These are phyloP conservation scores for Eremomyces bilateralis DNA, from an alignment of 495 filamentous ascomycete genomes.

Conservation along the genomic window DNA sequence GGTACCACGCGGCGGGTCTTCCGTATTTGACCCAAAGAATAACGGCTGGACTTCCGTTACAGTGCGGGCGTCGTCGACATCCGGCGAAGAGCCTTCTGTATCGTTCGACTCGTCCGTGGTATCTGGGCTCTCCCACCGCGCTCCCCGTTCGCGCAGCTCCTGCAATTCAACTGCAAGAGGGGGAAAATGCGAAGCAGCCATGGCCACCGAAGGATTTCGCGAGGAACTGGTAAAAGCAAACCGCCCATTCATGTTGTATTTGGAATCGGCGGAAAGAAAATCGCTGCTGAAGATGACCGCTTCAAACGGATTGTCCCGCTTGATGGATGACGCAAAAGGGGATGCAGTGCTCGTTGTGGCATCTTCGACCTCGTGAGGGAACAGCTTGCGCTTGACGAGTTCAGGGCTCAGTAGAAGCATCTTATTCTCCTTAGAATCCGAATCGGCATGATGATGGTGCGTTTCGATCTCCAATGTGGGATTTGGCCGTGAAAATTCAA, in stretches of 20 bases:
- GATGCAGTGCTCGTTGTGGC: neutral
- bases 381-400: neutral
- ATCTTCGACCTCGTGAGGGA: neutral
- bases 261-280: constrained; percentile 25
- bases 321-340: neutral
- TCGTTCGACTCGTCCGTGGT: neutral
- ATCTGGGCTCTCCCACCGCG: neutral
- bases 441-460: neutral
- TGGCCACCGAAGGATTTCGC: constrained; percentile 5
- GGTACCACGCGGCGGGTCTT: too few relatives aligned
- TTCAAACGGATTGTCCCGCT: constrained; percentile 24
- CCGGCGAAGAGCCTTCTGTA: neutral
- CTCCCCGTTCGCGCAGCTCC: neutral
- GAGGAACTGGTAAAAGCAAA: constrained; percentile 21
- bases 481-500: neutral
- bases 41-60: neutral
- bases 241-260: constrained; percentile 28
- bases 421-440: neutral
- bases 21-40: too few relatives aligned
- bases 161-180: neutral
- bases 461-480: neutral
- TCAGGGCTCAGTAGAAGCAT: neutral
- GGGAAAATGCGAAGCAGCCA: constrained; percentile 27
- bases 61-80: neutral
- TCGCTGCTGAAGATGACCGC: constrained; percentile 26